Evolutionary conservation across 495 filamentous ascomycete species (phyloP).

Genomic region (Melanomma pulvis-pyrius): DNA sequence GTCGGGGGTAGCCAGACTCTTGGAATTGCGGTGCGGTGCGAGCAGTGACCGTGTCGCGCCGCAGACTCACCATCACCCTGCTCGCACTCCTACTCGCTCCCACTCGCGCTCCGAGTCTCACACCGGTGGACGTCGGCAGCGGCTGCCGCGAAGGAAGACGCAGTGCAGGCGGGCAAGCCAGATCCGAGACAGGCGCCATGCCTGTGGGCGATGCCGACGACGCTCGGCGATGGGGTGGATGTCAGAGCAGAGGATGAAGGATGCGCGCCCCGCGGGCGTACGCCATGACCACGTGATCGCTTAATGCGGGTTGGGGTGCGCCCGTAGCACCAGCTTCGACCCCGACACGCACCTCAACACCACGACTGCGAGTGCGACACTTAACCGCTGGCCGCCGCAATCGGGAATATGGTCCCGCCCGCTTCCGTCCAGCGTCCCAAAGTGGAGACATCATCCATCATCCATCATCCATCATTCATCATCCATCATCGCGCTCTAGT

Average conservation of each 20-base stretch:
- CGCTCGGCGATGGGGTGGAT: neutral
- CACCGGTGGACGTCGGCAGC: slow-evolving; percentile 4
- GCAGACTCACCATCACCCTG: no score
- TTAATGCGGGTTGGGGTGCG: no score
- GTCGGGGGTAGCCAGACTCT: neutral
- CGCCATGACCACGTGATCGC: neutral
- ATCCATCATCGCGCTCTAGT: neutral
- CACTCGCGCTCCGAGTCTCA: neutral
- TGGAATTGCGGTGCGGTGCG: neutral
- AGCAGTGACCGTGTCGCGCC: no score
- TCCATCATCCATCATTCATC: slow-evolving; percentile 7
- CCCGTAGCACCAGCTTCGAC: no score
- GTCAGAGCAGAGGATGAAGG: neutral
- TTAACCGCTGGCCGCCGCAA: no score
- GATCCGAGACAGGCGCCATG: slow-evolving; percentile 11
- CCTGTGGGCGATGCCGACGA: neutral
- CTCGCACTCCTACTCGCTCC: no score
- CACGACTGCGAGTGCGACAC: no score
- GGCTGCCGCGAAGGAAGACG: neutral
- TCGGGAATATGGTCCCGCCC: neutral
- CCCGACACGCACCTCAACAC: neutral
- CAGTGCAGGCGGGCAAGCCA: neutral
- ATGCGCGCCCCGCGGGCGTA: neutral
- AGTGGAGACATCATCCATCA: neutral
- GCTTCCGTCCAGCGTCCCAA: neutral